phyloP scores from a whole-genome alignment of 768 basidiomycete species.

The Arthromyces matolae region DNA sequence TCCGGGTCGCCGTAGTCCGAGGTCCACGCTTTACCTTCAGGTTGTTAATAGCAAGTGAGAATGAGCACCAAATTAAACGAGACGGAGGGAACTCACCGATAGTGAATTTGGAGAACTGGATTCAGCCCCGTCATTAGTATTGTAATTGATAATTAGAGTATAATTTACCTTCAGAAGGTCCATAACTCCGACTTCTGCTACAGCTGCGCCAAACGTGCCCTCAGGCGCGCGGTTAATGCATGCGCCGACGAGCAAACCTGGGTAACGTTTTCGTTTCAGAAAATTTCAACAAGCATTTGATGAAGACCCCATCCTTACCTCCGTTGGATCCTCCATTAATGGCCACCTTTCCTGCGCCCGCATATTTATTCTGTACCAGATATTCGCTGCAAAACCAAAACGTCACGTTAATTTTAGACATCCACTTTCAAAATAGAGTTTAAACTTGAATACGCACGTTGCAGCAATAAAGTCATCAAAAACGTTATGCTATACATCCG shows the following conservation, averaged over 20 bases:
- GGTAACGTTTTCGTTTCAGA: too few species aligned
- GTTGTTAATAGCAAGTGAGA: too few species aligned
- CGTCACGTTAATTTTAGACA: neutral
- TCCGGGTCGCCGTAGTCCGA: conserved; percentile 78
- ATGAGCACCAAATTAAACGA: neutral
- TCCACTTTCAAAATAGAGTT: neutral
- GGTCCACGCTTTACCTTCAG: conserved; percentile 69
- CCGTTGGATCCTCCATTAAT: conserved; percentile 84
- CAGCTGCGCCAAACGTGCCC: conserved; percentile 69
- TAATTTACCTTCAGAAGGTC: conserved; percentile 67
- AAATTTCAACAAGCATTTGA: too few species aligned
- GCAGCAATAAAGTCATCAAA: conserved; percentile 85
- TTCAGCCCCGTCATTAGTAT: neutral
- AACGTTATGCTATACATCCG: conserved; percentile 50
- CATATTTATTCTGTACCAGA: conserved; percentile 70
- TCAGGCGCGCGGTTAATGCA: conserved; percentile 77
- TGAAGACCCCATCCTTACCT: conserved; percentile 38
- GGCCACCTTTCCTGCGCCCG: conserved; percentile 62
- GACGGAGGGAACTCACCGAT: conserved; percentile 44
- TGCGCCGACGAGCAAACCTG: conserved; percentile 80
- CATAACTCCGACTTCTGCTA: conserved; percentile 80
- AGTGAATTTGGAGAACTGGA: conserved; percentile 70
- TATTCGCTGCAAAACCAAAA: conserved; percentile 44
- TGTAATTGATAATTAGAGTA: neutral
- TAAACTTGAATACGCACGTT: conserved; percentile 44